Percentiles rank a stretch among this genome's conserved stretches.
phyloP scores from a whole-genome alignment of 2,329 filamentous ascomycete genomes.

The Colletotrichum sp. region DNA sequence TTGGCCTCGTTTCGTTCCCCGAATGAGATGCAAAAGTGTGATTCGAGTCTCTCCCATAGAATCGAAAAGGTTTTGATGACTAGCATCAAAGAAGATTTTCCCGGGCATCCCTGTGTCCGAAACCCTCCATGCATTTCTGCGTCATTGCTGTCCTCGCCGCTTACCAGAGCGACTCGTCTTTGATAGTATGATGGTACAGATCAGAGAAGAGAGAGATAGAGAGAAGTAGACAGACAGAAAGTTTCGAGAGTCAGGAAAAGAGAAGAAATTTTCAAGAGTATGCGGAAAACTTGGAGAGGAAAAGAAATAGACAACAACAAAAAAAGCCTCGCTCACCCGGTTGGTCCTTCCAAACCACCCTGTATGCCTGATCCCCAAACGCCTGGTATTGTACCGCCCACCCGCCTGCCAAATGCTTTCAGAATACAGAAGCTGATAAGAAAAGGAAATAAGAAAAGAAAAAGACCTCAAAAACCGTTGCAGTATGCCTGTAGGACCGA shows the following conservation, averaged over 20 bases:
- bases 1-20: neutral
- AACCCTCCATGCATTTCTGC: neutral
- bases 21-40: constrained; percentile 3
- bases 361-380: constrained; percentile 15
- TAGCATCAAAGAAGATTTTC: neutral
- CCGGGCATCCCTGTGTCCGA: neutral
- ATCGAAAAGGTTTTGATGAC: neutral
- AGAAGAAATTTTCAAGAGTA: neutral
- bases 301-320: constrained; percentile 4
- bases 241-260: constrained; percentile 7
- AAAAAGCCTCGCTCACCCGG: constrained; percentile 9
- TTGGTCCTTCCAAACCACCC: neutral
- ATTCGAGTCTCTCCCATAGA: neutral
- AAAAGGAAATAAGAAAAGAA: neutral
- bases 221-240: constrained; percentile 10
- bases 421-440: constrained; percentile 8
- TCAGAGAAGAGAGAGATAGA: constrained; percentile 9
- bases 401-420: constrained; percentile 8
- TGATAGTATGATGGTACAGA: constrained; percentile 9
- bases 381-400: constrained; percentile 12
- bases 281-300: neutral
- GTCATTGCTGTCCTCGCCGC: constrained; percentile 1
- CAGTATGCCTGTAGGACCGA: constrained; percentile 10
- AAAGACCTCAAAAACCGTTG: neutral
- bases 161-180: constrained; percentile 2